Evolutionary conservation across 2,329 filamentous ascomycete genomes (phyloP).

Genomic region (Diaporthe batatas): DNA sequence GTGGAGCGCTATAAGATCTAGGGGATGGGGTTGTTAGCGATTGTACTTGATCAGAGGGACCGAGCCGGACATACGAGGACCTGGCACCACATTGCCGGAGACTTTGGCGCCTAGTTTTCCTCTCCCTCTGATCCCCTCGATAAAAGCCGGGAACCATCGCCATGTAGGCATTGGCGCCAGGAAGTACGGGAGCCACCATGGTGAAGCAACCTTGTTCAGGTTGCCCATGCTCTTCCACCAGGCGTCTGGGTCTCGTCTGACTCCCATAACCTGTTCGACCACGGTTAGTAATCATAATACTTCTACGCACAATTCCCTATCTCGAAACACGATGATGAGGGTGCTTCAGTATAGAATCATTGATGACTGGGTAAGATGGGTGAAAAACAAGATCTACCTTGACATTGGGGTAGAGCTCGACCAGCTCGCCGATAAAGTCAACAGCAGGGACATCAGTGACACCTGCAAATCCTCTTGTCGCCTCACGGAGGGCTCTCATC

Average conservation of each 20-base stretch:
- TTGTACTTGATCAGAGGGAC: fast-evolving
- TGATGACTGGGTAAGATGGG: too few species aligned
- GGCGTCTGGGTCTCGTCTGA: slow-evolving; percentile 49
- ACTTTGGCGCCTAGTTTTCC: slow-evolving; percentile 17
- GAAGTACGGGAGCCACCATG: slow-evolving; percentile 11
- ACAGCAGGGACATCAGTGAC: slow-evolving; percentile 56
- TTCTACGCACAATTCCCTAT: fast-evolving
- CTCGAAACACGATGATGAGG: too few species aligned
- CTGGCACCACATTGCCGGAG: slow-evolving; percentile 16
- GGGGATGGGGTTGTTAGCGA: not conserved
- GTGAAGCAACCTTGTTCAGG: slow-evolving; percentile 23
- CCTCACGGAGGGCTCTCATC: slow-evolving; percentile 46
- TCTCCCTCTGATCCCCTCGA: not conserved
- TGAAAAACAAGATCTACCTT: slow-evolving; percentile 44
- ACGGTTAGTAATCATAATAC: not conserved
- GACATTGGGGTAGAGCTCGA: slow-evolving; percentile 59
- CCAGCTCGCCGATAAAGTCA: slow-evolving; percentile 56
- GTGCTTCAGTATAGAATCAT: too few species aligned
- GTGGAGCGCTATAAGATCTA: slow-evolving; percentile 14
- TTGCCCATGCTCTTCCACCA: slow-evolving; percentile 49
- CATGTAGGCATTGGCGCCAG: slow-evolving; percentile 12
- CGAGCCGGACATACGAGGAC: not conserved
- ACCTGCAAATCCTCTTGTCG: slow-evolving; percentile 55
- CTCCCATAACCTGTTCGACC: slow-evolving; percentile 50
- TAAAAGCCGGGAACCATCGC: slow-evolving; percentile 16